These are phyloP conservation scores for Cnidoscolus chayamansa DNA, from an alignment of 441 rosid genomes.

Conservation along the genomic window DNA sequence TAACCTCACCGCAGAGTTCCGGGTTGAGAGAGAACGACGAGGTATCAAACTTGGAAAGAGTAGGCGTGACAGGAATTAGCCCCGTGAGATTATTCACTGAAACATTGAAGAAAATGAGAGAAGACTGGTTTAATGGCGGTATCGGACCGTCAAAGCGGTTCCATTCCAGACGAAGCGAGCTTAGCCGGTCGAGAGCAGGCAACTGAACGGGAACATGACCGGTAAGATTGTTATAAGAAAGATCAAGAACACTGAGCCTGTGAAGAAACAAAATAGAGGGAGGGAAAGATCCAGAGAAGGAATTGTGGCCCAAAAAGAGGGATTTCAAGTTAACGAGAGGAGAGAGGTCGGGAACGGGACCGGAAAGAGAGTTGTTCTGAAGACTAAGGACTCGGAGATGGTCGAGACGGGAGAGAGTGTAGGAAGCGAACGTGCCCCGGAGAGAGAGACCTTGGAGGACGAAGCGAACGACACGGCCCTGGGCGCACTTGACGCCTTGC, in stretches of 20 bases:
- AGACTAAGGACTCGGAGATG: conserved; percentile 78
- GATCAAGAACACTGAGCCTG: conserved; percentile 54
- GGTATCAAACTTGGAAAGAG: conserved; percentile 49
- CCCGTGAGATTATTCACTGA: conserved; percentile 75
- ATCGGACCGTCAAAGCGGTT: conserved; percentile 57
- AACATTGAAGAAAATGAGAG: conserved; percentile 50
- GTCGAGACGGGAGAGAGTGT: conserved; percentile 65
- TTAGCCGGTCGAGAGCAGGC: conserved; percentile 44
- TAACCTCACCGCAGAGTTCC: conserved; percentile 69
- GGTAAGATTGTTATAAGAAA: conserved; percentile 49
- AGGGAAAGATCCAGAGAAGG: conserved; percentile 59
- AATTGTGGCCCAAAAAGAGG: conserved; percentile 45
- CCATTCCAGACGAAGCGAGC: conserved; percentile 51
- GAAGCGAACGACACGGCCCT: conserved; percentile 71
- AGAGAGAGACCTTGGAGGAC: conserved; percentile 44
- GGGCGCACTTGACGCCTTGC: conserved; percentile 77
- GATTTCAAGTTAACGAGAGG: conserved; percentile 55
- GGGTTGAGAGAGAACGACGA: conserved; percentile 59
- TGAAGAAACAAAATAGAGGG: conserved; percentile 50
- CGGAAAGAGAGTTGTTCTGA: conserved; percentile 68
- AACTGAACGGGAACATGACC: conserved; percentile 57
- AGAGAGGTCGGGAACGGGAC: conserved; percentile 76
- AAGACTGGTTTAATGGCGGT: conserved; percentile 65
- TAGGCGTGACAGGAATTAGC: conserved; percentile 54
- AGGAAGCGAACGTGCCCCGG: conserved; percentile 52